phyloP scores from a whole-genome alignment of 169 alveolate genomes.

The Cryptosporidium meleagridis region DNA sequence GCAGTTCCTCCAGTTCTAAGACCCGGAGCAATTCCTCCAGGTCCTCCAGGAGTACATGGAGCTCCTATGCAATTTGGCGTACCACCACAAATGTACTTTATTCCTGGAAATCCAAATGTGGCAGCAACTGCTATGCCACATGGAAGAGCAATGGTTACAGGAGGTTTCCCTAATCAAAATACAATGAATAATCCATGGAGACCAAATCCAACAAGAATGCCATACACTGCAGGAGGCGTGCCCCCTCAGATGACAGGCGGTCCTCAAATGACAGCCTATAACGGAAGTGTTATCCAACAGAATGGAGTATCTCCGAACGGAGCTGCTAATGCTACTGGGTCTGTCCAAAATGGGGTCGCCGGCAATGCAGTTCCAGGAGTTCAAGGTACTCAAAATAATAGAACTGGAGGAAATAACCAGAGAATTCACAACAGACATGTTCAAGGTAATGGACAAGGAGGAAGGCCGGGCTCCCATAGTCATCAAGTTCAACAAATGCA shows the following conservation, averaged over 20 bases:
- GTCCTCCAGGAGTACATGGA: constrained; percentile 74
- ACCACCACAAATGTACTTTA: constrained; percentile 73
- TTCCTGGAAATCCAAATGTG: constrained; percentile 68
- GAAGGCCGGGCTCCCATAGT: constrained; percentile 66
- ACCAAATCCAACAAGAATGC: constrained; percentile 60
- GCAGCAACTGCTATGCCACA: constrained; percentile 64
- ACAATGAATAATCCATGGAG: constrained; percentile 59
- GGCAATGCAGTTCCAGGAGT: constrained; percentile 36
- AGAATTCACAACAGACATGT: constrained; percentile 61
- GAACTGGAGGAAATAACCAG: constrained; percentile 60
- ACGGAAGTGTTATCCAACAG: constrained; percentile 51
- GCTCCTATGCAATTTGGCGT: constrained; percentile 74
- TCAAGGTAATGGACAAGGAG: constrained; percentile 32
- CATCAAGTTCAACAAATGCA: constrained; percentile 31
- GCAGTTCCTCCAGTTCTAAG: constrained; percentile 80
- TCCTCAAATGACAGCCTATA: constrained; percentile 55
- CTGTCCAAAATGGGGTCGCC: constrained; percentile 38
- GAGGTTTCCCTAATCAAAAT: constrained; percentile 53
- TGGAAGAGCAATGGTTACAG: constrained; percentile 38
- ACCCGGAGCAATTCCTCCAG: constrained; percentile 73
- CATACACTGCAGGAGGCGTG: constrained; percentile 36
- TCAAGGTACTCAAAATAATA: constrained; percentile 13
- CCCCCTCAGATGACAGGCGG: constrained; percentile 60
- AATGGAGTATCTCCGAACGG: constrained; percentile 23
- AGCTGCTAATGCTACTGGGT: constrained; percentile 19